phyloP scores from a whole-genome alignment of 805 yeast species.

The Metschnikowia lachancei region DNA sequence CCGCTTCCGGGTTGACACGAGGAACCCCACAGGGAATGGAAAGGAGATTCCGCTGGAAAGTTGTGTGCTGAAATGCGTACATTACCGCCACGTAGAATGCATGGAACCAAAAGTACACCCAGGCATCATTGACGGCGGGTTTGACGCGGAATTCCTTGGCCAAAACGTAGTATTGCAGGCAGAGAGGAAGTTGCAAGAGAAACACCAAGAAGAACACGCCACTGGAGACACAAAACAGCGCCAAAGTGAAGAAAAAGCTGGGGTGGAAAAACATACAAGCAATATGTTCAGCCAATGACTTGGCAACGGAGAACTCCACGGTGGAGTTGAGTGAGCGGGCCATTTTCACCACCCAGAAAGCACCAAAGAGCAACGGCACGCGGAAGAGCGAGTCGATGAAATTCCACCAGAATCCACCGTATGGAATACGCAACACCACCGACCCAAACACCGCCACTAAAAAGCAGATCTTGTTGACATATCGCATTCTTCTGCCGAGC shows the following conservation, averaged over 20 bases:
- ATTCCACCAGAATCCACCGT: conserved; percentile 25
- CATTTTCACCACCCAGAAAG: conserved; percentile 28
- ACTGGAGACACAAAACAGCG: conserved; percentile 24
- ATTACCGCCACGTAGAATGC: conserved; percentile 38
- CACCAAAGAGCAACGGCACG: conserved; percentile 32
- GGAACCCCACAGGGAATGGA: conserved; percentile 40
- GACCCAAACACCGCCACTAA: conserved; percentile 28
- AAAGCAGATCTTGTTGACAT: conserved; percentile 31
- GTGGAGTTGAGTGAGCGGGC: conserved; percentile 26
- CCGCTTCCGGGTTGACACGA: conserved; percentile 39
- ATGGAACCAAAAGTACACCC: conserved; percentile 51
- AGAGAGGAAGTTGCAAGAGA: conserved; percentile 28
- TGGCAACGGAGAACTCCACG: conserved; percentile 32
- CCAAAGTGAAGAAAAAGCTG: conserved; percentile 18
- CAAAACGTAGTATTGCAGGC: conserved; percentile 26
- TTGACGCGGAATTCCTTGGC: conserved; percentile 40
- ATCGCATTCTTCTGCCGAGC: conserved; percentile 34
- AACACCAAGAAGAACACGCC: conserved; percentile 25
- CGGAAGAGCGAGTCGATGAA: conserved; percentile 26
- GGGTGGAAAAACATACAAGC: conserved; percentile 17
- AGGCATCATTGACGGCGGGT: conserved; percentile 41
- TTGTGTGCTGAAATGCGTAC: conserved; percentile 51
- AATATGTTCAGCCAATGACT: conserved; percentile 35
- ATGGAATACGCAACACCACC: conserved; percentile 27
- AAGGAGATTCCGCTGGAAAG: conserved; percentile 56